A percentile compares a stretch with the other conserved stretches of the same genome.
These are phyloP conservation scores for Neofusicoccum sp. DNA, from an alignment of 2,329 filamentous ascomycete genomes.

Conservation along the genomic window DNA sequence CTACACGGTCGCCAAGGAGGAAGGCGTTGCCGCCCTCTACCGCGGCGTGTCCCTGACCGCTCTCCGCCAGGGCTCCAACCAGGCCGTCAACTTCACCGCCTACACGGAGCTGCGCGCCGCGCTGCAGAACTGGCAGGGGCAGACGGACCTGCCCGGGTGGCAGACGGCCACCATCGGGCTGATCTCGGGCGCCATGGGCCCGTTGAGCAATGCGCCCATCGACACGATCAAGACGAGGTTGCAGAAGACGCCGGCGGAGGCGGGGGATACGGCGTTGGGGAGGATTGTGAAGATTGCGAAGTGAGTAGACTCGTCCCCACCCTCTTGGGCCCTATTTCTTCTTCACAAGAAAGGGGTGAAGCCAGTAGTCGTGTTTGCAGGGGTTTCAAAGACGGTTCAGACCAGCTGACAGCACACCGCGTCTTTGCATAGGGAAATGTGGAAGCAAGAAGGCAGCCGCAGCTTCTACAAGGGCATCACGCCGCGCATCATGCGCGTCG, in stretches of 20 bases:
- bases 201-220: constrained; percentile 93
- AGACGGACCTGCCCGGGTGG: constrained; percentile 74
- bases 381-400: neutral
- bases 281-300: constrained; percentile 73
- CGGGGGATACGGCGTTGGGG: constrained; percentile 75
- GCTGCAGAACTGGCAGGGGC: constrained; percentile 70
- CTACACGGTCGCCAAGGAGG: constrained; percentile 89
- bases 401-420: neutral
- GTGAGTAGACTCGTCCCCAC: constrained; percentile 32
- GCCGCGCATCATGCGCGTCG: constrained; percentile 93
- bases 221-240: constrained; percentile 98
- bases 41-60: constrained; percentile 92
- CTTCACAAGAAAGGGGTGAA: neutral
- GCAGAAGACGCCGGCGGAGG: constrained; percentile 82
- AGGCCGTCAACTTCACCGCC: constrained; percentile 94
- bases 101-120: constrained; percentile 89
- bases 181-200: constrained; percentile 90
- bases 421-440: constrained; percentile 41
- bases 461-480: constrained; percentile 99
- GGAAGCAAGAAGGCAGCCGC: constrained; percentile 83
- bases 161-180: constrained; percentile 91
- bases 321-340: neutral
- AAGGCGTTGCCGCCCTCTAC: constrained; percentile 84
- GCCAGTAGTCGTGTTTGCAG: constrained; percentile 35
- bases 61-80: constrained; percentile 90